phyloP scores from a whole-genome alignment of 306 rosid genomes.

The Inga oerstediana region DNA sequence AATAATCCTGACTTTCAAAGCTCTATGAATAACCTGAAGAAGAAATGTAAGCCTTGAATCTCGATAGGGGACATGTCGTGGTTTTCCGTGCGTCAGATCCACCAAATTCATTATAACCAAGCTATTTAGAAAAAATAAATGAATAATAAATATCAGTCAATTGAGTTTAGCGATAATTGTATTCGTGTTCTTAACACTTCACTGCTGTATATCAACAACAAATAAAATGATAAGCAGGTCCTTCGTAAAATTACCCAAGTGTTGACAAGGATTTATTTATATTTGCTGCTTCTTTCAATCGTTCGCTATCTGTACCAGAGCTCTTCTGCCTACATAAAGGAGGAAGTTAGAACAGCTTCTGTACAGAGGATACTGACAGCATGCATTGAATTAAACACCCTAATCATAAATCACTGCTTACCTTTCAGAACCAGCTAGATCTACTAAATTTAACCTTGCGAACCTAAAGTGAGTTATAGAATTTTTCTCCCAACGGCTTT shows the following conservation, averaged over 20 bases:
- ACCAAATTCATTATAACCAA: slow-evolving; percentile 97
- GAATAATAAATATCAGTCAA: slow-evolving; percentile 37
- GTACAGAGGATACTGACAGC: slow-evolving; percentile 14
- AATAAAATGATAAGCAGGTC: slow-evolving; percentile 32
- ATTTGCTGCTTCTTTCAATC: slow-evolving; percentile 93
- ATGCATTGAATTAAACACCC: slow-evolving; percentile 17
- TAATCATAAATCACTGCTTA: slow-evolving; percentile 34
- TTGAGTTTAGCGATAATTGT: slow-evolving; percentile 9
- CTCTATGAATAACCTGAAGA: slow-evolving; percentile 73
- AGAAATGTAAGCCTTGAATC: slow-evolving; percentile 98
- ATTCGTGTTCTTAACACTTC: slow-evolving; percentile 21
- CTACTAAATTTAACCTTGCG: slow-evolving; percentile 94
- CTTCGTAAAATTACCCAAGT: slow-evolving; percentile 68
- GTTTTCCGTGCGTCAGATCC: slow-evolving; percentile 92
- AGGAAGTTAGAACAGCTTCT: slow-evolving; percentile 33
- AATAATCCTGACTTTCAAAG: slow-evolving; percentile 19
- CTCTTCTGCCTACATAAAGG: slow-evolving; percentile 80
- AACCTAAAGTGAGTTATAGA: slow-evolving; percentile 85
- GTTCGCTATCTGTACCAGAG: slow-evolving; percentile 94
- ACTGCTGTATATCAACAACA: slow-evolving; percentile 21
- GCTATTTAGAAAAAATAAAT: slow-evolving; percentile 50
- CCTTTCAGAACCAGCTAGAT: slow-evolving; percentile 99
- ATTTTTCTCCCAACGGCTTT: slow-evolving; percentile 93
- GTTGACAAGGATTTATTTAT: slow-evolving; percentile 95
- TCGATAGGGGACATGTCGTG: slow-evolving; percentile 94